Base-by-base conservation (phyloP, 768 basidiomycete species). In the Auricularia sp. region DNA sequence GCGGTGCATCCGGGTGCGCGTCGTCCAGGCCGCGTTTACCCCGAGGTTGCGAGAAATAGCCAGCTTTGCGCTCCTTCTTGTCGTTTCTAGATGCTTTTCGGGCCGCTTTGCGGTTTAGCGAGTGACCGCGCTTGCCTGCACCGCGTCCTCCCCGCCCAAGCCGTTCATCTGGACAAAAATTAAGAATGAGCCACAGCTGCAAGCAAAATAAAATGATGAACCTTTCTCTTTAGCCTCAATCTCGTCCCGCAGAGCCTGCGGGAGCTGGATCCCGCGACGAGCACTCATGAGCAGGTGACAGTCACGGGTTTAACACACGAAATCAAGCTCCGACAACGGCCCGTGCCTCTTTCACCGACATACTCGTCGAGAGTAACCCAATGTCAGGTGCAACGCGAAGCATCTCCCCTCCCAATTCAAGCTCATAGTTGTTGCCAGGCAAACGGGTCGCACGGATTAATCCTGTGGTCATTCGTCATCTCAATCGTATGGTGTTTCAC, bases 1-100 rank as follows among this genome's bases (percentile, higher is more conserved):
- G 61, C 44, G 61, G 47, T n/a, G 47, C 66, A 24, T 62, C 29
- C 34, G 59, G 51, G 10, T 65, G 62, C 29, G 29, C 33, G n/a
- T 35, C 35, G 37, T 54, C 61, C 8, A 5, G 10, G 37, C 11
- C 39, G 11, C 16, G 59, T 36, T 42, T 37, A 33, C 8, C 18
- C 14, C n/a, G 7, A 39, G 67, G 65, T 37, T 67, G 67, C 3
- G 81, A 77, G 73, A 87, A 88, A 70, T 81, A 83, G 45, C 80
- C 77, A 0, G 87, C 85, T 70, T 83, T 90, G 56, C 83, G 81
- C 69, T 83, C 80, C 72, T 89, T 92, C 62, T 78, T 78, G 56
- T 77, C 78, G 1, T 76, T 66, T n/a, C 89, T 80, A 35, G 81
- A 82, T 69, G 85, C 81, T 71, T 87, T 91, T 54, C 89, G 77